These are phyloP conservation scores for Boletus edulis DNA, from an alignment of 768 basidiomycete species.

Conservation along the genomic window DNA sequence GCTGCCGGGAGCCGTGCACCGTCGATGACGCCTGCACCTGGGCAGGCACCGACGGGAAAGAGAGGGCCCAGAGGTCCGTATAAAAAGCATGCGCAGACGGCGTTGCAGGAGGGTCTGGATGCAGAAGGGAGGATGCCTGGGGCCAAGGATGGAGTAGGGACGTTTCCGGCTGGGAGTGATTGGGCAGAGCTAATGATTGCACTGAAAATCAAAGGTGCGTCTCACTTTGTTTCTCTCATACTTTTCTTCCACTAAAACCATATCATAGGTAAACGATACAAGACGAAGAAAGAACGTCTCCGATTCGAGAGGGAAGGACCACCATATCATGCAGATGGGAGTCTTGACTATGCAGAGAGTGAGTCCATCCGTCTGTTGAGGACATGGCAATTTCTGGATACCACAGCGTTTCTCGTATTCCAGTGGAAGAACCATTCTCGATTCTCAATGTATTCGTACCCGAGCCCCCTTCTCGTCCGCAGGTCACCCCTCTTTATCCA, in stretches of 20 bases:
- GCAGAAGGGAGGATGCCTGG: constrained; percentile 73
- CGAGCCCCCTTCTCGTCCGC: constrained; percentile 53
- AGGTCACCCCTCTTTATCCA: constrained; percentile 56
- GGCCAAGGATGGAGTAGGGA: constrained; percentile 70
- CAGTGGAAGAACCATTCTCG: constrained; percentile 80
- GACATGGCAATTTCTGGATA: background rate
- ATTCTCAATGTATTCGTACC: constrained; percentile 62
- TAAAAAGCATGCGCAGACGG: constrained; percentile 45
- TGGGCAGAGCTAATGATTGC: constrained; percentile 72
- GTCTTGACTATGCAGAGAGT: constrained; percentile 74
- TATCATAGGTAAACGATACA: constrained; percentile 60
- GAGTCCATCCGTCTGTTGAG: constrained; percentile 21
- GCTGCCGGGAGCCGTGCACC: constrained; percentile 48
- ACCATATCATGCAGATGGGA: constrained; percentile 71
- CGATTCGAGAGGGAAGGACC: constrained; percentile 77
- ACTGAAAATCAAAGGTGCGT: constrained; percentile 69
- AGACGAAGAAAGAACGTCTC: constrained; percentile 77
- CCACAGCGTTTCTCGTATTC: constrained; percentile 1
- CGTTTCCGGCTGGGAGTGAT: constrained; percentile 68
- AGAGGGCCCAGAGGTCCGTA: constrained; percentile 53
- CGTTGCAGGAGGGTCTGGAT: constrained; percentile 51
- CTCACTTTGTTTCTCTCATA: background rate
- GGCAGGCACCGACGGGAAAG: constrained; percentile 20
- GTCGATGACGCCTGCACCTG: constrained; percentile 37
- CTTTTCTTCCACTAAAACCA: background rate